phyloP scores from a whole-genome alignment of 2,329 filamentous ascomycete species.

The Sclerotiophoma versabilis region DNA sequence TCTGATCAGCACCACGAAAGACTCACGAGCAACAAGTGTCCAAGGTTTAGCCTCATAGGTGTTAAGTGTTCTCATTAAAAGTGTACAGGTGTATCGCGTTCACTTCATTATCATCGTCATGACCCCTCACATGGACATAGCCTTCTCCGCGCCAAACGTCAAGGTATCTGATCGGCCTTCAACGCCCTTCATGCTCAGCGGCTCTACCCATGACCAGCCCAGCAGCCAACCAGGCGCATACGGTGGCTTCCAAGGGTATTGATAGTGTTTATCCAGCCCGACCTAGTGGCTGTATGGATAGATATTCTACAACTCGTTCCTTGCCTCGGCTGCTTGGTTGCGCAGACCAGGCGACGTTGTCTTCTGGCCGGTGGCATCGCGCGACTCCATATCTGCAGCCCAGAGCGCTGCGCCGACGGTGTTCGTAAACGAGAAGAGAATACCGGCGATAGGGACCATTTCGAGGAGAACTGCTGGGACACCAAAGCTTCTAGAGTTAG shows the following conservation, averaged over 20 bases:
- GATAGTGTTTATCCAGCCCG: constrained; percentile 19
- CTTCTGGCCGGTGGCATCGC: constrained; percentile 23
- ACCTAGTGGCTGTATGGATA: constrained; percentile 2
- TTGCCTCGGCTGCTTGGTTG: constrained; percentile 45
- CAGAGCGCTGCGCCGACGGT: constrained; percentile 92
- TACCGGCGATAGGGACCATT: constrained; percentile 81
- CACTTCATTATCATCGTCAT: not conserved
- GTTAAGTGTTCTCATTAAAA: not conserved
- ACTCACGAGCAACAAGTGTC: too few species aligned
- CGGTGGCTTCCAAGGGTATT: constrained; percentile 47
- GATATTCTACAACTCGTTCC: constrained; percentile 44
- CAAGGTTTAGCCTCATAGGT: too few species aligned
- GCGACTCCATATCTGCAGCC: constrained; percentile 81
- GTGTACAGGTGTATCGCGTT: constrained; percentile 5
- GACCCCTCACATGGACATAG: not conserved
- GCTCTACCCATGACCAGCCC: constrained; percentile 33
- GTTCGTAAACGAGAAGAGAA: constrained; percentile 90
- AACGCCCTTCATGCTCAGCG: not conserved
- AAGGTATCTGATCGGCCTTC: not conserved
- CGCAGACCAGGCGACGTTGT: constrained; percentile 48
- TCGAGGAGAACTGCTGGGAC: constrained; percentile 84
- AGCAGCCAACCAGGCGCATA: constrained; percentile 43
- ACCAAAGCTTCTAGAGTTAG: constrained; percentile 58
- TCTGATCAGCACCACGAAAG: too few species aligned
- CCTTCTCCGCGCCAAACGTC: not conserved